A percentile compares a stretch with the other conserved stretches of the same genome.
Evolutionary conservation across 805 yeast genomes (phyloP).

Genomic region (Ogataea kodamae): DNA sequence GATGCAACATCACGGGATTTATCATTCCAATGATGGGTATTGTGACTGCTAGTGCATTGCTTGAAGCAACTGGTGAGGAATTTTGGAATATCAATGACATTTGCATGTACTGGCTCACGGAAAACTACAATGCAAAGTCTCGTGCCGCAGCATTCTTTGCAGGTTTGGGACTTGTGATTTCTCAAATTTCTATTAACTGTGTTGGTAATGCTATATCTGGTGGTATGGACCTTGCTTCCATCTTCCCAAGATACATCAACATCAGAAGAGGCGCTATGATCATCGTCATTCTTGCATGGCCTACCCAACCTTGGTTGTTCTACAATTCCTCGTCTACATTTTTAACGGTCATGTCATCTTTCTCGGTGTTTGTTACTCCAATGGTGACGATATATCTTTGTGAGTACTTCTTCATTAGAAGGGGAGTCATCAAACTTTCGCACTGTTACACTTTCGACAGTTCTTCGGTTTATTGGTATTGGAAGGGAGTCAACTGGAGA

Average conservation of each 20-base stretch:
- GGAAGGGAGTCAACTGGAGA: slow-evolving; percentile 43
- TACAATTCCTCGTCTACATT: slow-evolving; percentile 36
- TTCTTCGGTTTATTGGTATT: slow-evolving; percentile 34
- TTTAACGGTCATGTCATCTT: slow-evolving; percentile 29
- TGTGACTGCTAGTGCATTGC: slow-evolving; percentile 41
- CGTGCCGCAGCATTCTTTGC: slow-evolving; percentile 50
- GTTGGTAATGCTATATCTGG: slow-evolving; percentile 42
- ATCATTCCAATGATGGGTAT: slow-evolving; percentile 45
- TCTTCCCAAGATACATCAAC: slow-evolving; percentile 42
- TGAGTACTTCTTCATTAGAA: slow-evolving; percentile 40
- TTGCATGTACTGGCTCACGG: slow-evolving; percentile 38
- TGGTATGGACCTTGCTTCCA: slow-evolving; percentile 50
- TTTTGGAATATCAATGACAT: slow-evolving; percentile 48
- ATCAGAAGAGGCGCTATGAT: slow-evolving; percentile 46
- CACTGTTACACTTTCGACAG: slow-evolving; percentile 37
- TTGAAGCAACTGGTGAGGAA: slow-evolving; percentile 22
- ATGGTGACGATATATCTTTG: slow-evolving; percentile 36
- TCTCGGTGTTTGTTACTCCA: slow-evolving; percentile 39
- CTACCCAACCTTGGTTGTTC: slow-evolving; percentile 41
- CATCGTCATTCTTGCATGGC: slow-evolving; percentile 35
- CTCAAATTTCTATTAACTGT: slow-evolving; percentile 39
- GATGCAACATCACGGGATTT: slow-evolving; percentile 29
- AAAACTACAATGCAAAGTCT: slow-evolving; percentile 36
- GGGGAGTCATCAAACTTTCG: slow-evolving; percentile 36
- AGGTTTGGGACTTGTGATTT: slow-evolving; percentile 35